phyloP scores from a whole-genome alignment of 345 rosid genomes.

The Eutrema japonicum region DNA sequence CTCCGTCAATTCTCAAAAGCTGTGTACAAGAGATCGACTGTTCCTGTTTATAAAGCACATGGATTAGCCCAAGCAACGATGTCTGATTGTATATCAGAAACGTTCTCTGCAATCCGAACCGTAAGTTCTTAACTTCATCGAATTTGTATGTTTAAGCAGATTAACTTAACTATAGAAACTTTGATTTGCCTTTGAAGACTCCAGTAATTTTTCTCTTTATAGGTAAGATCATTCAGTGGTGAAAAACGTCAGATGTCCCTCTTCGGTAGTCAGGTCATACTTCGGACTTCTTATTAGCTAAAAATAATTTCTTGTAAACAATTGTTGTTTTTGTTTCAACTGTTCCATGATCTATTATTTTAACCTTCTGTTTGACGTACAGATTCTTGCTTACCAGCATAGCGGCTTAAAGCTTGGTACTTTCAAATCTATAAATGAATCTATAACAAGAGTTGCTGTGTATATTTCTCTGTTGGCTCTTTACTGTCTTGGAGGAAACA shows the following conservation, averaged over 20 bases:
- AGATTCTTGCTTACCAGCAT: constrained; percentile 82
- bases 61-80: constrained; percentile 93
- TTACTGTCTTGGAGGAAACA: constrained; percentile 91
- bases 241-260: constrained; percentile 88
- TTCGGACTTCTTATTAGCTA: constrained; percentile 20
- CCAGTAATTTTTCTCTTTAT: constrained; percentile 33
- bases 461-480: constrained; percentile 85
- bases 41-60: constrained; percentile 80
- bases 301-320: not conserved
- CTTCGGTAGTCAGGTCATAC: constrained; percentile 78
- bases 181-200: constrained; percentile 28
- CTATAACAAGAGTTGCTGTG: constrained; percentile 89
- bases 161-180: constrained; percentile 7
- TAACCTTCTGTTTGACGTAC: constrained; percentile 43
- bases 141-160: constrained; percentile 9
- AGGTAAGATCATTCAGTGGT: constrained; percentile 99
- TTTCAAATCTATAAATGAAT: constrained; percentile 88
- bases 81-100: constrained; percentile 90
- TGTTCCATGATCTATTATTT: constrained; percentile 21
- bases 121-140: constrained; percentile 52
- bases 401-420: constrained; percentile 94
- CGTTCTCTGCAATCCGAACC: constrained; percentile 92
- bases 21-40: constrained; percentile 85
- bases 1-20: constrained; percentile 48
- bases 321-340: not conserved